Conservation (phyloP, 1,139 yeast genomes). For the Hemisphaericaspora lyxosophila region DNA sequence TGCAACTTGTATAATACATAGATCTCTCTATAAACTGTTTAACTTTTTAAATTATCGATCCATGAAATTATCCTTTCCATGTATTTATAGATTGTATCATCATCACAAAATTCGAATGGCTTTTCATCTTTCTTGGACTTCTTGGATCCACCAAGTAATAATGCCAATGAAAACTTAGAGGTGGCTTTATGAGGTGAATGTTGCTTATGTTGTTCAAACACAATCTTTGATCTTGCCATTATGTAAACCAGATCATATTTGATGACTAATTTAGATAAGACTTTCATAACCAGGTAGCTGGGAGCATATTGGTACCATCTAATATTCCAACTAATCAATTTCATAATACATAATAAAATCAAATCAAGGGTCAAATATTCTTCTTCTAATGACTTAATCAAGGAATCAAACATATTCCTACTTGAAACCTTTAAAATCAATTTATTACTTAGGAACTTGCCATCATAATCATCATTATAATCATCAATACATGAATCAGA, state of each 20-base stretch:
- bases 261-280: slow-evolving; percentile 29
- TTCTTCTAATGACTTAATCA: slow-evolving; percentile 24
- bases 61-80: slow-evolving; percentile 31
- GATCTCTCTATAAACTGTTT: slow-evolving; percentile 1
- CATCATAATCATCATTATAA: slow-evolving; percentile 31
- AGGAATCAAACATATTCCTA: slow-evolving; percentile 21
- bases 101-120: slow-evolving; percentile 27
- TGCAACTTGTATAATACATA: neutral
- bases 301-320: slow-evolving; percentile 46
- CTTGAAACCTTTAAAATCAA: slow-evolving; percentile 30
- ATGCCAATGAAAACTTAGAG: slow-evolving; percentile 15
- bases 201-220: slow-evolving; percentile 33
- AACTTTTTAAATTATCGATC: slow-evolving; percentile 22
- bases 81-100: slow-evolving; percentile 38
- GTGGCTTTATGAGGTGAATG: slow-evolving; percentile 9
- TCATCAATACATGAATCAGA: slow-evolving; percentile 31
- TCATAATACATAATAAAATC: slow-evolving; percentile 34
- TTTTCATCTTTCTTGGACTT: slow-evolving; percentile 11
- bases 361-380: slow-evolving; percentile 38
- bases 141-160: slow-evolving; percentile 13
- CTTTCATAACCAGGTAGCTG: slow-evolving; percentile 28
- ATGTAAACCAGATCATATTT: slow-evolving; percentile 35
- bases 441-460: slow-evolving; percentile 32
- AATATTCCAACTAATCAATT: slow-evolving; percentile 38
- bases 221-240: slow-evolving; percentile 31